Conservation (phyloP, 2,329 filamentous ascomycete species). For the Basipetospora sp. region DNA sequence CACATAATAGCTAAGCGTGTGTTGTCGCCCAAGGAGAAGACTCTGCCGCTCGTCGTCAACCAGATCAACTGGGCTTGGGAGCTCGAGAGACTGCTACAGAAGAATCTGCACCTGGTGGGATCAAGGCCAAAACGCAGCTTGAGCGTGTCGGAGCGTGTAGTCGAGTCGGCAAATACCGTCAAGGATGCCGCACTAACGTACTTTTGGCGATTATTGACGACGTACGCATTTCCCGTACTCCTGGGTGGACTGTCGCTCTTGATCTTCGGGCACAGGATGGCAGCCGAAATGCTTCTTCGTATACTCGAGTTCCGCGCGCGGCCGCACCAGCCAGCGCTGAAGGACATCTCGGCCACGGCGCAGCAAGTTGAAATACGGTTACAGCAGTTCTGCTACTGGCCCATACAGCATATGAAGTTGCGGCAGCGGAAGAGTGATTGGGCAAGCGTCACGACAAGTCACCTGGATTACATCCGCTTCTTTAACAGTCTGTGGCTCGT, state of each 20-base stretch:
- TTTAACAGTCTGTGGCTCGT: conserved; percentile 98
- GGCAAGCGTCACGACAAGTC: conserved; percentile 87
- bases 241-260: conserved; percentile 59
- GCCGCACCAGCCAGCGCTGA: conserved; percentile 68
- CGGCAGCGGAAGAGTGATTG: conserved; percentile 82
- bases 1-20: conserved; percentile 70
- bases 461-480: conserved; percentile 96
- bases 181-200: conserved; percentile 58
- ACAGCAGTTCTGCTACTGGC: conserved; percentile 98
- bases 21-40: conserved; percentile 68
- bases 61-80: conserved; percentile 96
- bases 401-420: conserved; percentile 84
- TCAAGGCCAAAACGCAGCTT: conserved; percentile 67
- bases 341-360: conserved; percentile 89
- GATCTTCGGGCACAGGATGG: conserved; percentile 64
- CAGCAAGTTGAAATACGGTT: conserved; percentile 95
- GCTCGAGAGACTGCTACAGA: conserved; percentile 69
- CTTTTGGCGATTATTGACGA: conserved; percentile 54
- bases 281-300: conserved; percentile 63
- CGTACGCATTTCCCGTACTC: conserved; percentile 66
- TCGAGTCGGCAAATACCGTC: conserved; percentile 79
- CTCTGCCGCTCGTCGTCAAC: conserved; percentile 67
- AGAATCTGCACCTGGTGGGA: conserved; percentile 75
- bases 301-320: conserved; percentile 74
- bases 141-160: conserved; percentile 86